phyloP scores from a whole-genome alignment of 116 monocot species.

The Thalassia testudinum region DNA sequence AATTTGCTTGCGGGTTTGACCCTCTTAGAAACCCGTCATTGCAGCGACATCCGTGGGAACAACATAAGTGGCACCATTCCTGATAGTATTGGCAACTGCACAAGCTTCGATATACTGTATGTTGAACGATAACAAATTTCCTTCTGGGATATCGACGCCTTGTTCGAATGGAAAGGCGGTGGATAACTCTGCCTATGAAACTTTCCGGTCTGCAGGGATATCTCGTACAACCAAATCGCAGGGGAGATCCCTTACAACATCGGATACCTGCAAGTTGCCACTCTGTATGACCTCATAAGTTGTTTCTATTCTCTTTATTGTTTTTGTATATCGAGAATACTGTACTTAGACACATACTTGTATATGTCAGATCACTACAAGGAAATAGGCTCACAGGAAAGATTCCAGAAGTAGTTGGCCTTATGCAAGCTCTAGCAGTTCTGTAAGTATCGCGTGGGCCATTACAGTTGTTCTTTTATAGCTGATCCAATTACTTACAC shows the following conservation, averaged over 20 bases:
- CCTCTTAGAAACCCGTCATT: background rate
- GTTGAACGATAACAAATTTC: conserved; percentile 1
- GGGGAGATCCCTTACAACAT: conserved; percentile 97
- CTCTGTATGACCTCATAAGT: conserved; percentile 36
- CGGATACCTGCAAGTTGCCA: conserved; percentile 97
- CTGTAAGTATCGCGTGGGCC: conserved; percentile 9
- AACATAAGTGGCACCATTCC: conserved; percentile 83
- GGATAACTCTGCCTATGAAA: too few relatives aligned
- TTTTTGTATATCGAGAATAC: background rate
- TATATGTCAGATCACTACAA: conserved; percentile 65
- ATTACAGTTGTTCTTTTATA: too few relatives aligned
- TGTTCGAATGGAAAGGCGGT: too few relatives aligned
- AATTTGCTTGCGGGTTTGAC: too few relatives aligned
- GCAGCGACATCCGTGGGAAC: conserved; percentile 87
- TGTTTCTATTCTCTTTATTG: background rate
- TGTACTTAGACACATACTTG: too few relatives aligned
- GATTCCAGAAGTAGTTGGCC: conserved; percentile 95
- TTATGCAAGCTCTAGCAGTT: conserved; percentile 79
- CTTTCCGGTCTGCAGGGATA: conserved; percentile 12
- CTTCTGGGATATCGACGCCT: too few relatives aligned
- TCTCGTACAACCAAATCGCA: conserved; percentile 56
- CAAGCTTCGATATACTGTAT: conserved; percentile 92
- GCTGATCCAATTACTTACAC: too few relatives aligned
- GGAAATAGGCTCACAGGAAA: conserved; percentile 84
- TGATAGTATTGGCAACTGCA: conserved; percentile 91